phyloP scores from a whole-genome alignment of 768 basidiomycete genomes.

The Chlorophyllum brunneum region DNA sequence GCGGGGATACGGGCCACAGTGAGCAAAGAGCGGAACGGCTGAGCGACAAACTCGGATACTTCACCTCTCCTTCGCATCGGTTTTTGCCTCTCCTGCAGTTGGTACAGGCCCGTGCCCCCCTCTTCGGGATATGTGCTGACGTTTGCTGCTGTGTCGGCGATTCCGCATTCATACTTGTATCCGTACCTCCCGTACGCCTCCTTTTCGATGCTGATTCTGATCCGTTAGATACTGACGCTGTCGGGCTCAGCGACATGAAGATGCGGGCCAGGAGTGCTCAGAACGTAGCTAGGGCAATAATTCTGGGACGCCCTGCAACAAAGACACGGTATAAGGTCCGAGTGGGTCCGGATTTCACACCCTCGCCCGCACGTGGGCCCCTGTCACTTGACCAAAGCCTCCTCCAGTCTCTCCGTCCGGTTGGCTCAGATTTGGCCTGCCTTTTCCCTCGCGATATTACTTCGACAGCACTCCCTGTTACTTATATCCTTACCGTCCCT shows the following conservation, averaged over 20 bases:
- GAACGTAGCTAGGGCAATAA: constrained; percentile 14
- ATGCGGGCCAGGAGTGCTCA: constrained; percentile 8
- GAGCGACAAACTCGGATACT: constrained; percentile 29
- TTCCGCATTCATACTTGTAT: constrained; percentile 32
- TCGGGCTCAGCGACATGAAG: constrained; percentile 65
- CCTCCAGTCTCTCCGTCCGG: neutral
- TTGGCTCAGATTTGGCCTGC: no score
- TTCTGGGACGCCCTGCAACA: constrained; percentile 14
- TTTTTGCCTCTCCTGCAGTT: constrained; percentile 91
- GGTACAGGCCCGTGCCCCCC: constrained; percentile 86
- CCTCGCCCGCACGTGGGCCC: constrained; percentile 23
- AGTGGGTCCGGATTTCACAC: constrained; percentile 20
- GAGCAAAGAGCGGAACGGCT: constrained; percentile 44
- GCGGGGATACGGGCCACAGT: constrained; percentile 65
- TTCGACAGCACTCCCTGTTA: no score
- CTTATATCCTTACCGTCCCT: no score
- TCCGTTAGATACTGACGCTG: constrained; percentile 51
- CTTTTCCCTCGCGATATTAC: no score
- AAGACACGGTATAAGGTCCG: constrained; percentile 23
- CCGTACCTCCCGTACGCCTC: constrained; percentile 43
- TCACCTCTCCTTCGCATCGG: constrained; percentile 88
- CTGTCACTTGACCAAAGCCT: constrained; percentile 25
- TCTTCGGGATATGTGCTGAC: constrained; percentile 74
- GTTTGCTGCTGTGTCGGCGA: constrained; percentile 28
- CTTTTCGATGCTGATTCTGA: constrained; percentile 56